Evolutionary conservation across 306 rosid species (phyloP), one percentile per base, ranked within the genome.

Genomic region (Sechiopsis laciniata): DNA sequence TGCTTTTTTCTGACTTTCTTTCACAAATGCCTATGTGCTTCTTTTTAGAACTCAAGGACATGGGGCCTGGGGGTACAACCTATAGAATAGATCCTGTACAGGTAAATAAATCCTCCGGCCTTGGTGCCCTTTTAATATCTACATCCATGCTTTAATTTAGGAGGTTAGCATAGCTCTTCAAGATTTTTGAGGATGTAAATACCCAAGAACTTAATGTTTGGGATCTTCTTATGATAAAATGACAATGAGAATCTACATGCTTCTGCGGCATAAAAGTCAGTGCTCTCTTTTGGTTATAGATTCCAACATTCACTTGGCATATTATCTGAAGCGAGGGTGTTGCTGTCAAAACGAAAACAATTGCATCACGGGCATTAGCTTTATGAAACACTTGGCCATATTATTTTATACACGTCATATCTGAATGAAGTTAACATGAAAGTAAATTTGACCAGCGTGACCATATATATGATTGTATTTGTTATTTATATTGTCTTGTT

Each of bases 61-160:
- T 26, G 32, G 3, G 32, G 32, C 40, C 13, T 48, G 53, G 53
- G 3, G 15, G 53, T 48, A 48, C 53, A 11, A 48, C 53, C 15
- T 48, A 48, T 10, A 48, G 13, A 48, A 48, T 48, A 48, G 53
- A 48, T 12, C 53, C 16, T 48, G 16, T 48, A 48, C 53, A 48
- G 4, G 40, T 35, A 35, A 48, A 26, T n/a, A 26, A 26, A 26
- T 26, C 32, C 32, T 26, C 32, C 32, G 53, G 53, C 12, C 53
- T 4, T 11, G 16, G 16, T 48, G 53, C 16, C 53, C 53, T 48
- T 35, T 48, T 11, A 48, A 12, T 3, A 22, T 40, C 7, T 45
- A 55, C 72, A 42, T 66, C 9, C 35, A 45, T 66, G 53, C 17
- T n/a, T 42, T 55, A 11, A 40, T 35, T 64, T 51, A 64, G 71